Evolutionary conservation across 2,329 filamentous ascomycete species (phyloP).

Genomic region (Alternaria sp.): DNA sequence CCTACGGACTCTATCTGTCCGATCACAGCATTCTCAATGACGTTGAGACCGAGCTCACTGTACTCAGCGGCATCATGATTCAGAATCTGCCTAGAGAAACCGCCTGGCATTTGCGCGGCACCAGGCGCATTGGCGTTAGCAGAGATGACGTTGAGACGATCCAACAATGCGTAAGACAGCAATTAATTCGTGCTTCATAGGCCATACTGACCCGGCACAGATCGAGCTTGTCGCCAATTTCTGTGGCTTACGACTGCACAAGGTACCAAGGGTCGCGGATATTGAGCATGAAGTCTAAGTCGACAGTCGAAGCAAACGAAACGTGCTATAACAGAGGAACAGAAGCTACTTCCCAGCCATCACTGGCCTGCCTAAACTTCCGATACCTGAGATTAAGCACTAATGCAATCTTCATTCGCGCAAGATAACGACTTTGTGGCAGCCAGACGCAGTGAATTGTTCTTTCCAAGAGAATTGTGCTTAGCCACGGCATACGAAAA

Average conservation of each 20-base stretch:
- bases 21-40: slow-evolving; percentile 65
- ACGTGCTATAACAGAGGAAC: background rate
- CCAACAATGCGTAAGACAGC: slow-evolving; percentile 51
- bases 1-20: slow-evolving; percentile 66
- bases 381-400: too few relatives aligned
- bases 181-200: background rate
- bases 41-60: slow-evolving; percentile 65
- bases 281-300: slow-evolving; percentile 45
- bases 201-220: slow-evolving; percentile 25
- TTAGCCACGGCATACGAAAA: too few relatives aligned
- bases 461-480: too few relatives aligned
- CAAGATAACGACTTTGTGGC: too few relatives aligned
- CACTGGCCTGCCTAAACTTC: background rate
- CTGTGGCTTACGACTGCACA: slow-evolving; percentile 37
- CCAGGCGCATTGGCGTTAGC: slow-evolving; percentile 59
- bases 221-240: slow-evolving; percentile 45
- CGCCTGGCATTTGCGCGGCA: slow-evolving; percentile 65
- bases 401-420: too few relatives aligned
- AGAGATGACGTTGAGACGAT: slow-evolving; percentile 55
- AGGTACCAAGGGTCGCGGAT: slow-evolving; percentile 43
- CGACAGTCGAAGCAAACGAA: background rate
- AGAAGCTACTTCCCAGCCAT: background rate
- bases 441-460: too few relatives aligned
- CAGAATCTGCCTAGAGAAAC: slow-evolving; percentile 65
- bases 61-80: slow-evolving; percentile 65